Conservation (phyloP, 495 filamentous ascomycete genomes). For the Talaromyces stipitatus region DNA sequence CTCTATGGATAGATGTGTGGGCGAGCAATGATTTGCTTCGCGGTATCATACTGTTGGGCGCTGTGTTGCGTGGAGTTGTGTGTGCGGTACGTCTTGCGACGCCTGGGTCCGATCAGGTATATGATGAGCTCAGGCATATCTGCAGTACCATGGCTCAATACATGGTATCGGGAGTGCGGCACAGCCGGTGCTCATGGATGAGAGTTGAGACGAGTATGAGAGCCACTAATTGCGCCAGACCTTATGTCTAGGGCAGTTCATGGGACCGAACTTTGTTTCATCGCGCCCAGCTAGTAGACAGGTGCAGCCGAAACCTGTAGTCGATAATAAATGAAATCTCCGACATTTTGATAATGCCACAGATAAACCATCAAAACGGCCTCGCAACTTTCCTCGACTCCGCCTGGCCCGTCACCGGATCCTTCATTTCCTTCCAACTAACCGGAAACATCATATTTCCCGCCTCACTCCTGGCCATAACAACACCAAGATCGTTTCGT, state of each 20-base stretch:
- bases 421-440: constrained; percentile 89
- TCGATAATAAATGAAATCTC: not conserved
- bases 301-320: not conserved
- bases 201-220: too few relatives aligned
- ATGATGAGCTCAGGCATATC: too few relatives aligned
- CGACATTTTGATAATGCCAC: not conserved
- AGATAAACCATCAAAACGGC: constrained; percentile 51
- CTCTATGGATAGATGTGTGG: not conserved
- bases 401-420: constrained; percentile 66
- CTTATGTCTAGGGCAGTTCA: too few relatives aligned
- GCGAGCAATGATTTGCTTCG: too few relatives aligned
- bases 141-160: too few relatives aligned
- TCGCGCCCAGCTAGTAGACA: not conserved
- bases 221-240: too few relatives aligned
- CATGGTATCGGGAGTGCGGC: too few relatives aligned
- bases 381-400: constrained; percentile 91
- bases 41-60: too few relatives aligned
- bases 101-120: too few relatives aligned
- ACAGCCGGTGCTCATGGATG: too few relatives aligned
- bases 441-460: constrained; percentile 87
- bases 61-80: not conserved
- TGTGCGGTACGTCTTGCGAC: not conserved
- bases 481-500: constrained; percentile 82
- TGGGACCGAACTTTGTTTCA: not conserved
- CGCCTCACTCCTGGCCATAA: constrained; percentile 84